A percentile compares a stretch with the other conserved stretches of the same genome.
phyloP scores from a whole-genome alignment of 345 rosid species.

The Aquilaria yunnanensis region DNA sequence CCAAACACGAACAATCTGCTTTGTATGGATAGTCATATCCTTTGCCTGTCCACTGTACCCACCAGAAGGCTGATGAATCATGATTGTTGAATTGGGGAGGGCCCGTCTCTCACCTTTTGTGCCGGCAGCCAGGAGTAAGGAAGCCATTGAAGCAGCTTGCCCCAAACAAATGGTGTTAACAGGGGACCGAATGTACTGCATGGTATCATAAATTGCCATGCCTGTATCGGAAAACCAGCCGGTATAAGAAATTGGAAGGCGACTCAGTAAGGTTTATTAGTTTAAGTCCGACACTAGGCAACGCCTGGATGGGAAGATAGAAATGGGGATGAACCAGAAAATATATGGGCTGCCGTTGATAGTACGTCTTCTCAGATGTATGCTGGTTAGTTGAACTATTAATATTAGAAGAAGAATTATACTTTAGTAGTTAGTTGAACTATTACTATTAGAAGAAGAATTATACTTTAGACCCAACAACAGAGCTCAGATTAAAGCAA shows the following conservation, averaged over 20 bases:
- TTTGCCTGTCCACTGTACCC: constrained; percentile 97
- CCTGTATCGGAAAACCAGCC: constrained; percentile 35
- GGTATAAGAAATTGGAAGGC: not conserved
- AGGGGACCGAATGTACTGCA: constrained; percentile 95
- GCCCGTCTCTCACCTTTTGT: constrained; percentile 87
- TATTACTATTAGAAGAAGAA: no score
- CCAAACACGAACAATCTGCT: constrained; percentile 95
- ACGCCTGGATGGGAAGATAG: no score
- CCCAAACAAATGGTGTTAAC: constrained; percentile 89
- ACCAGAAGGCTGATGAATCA: constrained; percentile 99
- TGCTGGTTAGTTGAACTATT: no score
- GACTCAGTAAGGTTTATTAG: no score
- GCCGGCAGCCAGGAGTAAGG: constrained; percentile 95
- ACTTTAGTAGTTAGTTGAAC: no score
- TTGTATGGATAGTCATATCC: constrained; percentile 87
- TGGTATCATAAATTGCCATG: constrained; percentile 94
- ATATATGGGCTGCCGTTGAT: no score
- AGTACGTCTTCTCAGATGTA: no score
- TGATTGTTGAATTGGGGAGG: constrained; percentile 85
- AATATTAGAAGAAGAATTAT: no score
- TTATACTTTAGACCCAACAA: no score
- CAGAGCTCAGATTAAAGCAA: no score
- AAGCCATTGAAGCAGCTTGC: constrained; percentile 99
- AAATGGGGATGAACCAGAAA: no score
- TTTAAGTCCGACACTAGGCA: no score